Evolutionary conservation across 257 asterid species (phyloP), one percentile per base, ranked within the genome.

Genomic region (Fraxinus quadrangulata): DNA sequence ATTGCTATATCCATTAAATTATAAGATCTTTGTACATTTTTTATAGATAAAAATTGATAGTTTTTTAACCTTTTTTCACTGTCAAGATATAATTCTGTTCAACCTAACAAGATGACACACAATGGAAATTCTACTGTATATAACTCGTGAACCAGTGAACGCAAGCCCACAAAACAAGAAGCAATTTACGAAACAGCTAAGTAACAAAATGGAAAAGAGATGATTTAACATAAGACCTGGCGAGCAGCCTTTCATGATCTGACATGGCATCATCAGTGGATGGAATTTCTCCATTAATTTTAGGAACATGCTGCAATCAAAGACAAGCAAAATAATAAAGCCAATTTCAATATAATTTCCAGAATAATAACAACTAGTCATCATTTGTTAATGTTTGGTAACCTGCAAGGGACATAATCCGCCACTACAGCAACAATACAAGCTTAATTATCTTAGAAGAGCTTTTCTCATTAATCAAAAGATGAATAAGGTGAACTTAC

Each of bases 281-380:
- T 61, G 98, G 97, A 85, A 94, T 90, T 76, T 92, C 94, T 77
- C 97, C 97, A 79, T 94, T 94, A 79, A 89, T 88, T 82, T 85
- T 92, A 76, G 97, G 98, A 80, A 92, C 89, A 84, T 90, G 98
- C 98, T 94, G 91, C 85, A 83, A 78, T 65, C 79, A 74, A 74
- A 19, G 54, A 76, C 77, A 66, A 47, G 19, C 14, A 21, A 23
- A 65, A 51, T 26, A 78, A 68, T 63, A 49, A 34, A 59, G 47
- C 67, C 78, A 81, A 67, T 42, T 45, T 21, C 49, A 56, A 30
- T 51, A 37, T 7, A 51, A 16, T 17, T 51, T 16, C 2, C 3
- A 51, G 2, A 51, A 9, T 19, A 19, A 28, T 4, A 70, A 66
- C 47, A n/a, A 28, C 13, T 23, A 23, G 24, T 24, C 16, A 3